Evolutionary conservation across 306 rosid species (phyloP).

Genomic region (Chamaecrista fasciculata): DNA sequence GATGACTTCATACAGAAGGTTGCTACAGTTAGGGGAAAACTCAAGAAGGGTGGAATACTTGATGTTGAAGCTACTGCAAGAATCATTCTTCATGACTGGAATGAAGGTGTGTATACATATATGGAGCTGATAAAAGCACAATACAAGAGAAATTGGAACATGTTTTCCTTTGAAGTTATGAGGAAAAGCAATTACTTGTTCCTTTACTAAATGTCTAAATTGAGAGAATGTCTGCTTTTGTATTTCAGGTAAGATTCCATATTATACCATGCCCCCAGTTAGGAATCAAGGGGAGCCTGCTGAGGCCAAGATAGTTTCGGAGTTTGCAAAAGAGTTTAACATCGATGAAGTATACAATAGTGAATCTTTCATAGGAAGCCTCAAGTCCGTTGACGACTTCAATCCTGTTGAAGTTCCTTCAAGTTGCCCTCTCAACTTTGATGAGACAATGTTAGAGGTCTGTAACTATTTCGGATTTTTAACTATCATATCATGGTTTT

Average conservation of each 20-base stretch:
- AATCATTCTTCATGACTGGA: slow-evolving; percentile 95
- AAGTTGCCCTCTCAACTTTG: slow-evolving; percentile 56
- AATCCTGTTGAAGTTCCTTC: slow-evolving; percentile 89
- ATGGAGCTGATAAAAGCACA: not conserved
- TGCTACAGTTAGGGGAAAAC: slow-evolving; percentile 88
- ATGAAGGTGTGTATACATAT: slow-evolving; percentile 72
- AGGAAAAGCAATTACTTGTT: not conserved
- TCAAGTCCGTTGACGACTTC: slow-evolving; percentile 68
- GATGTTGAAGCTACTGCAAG: slow-evolving; percentile 82
- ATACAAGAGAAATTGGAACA: not conserved
- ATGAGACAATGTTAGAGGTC: slow-evolving; percentile 65
- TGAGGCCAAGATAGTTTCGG: slow-evolving; percentile 66
- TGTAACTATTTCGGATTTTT: slow-evolving; percentile 13
- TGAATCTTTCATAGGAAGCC: slow-evolving; percentile 89
- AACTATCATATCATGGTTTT: not conserved
- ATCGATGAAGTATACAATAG: slow-evolving; percentile 70
- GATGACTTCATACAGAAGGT: slow-evolving; percentile 86
- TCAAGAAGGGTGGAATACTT: slow-evolving; percentile 83
- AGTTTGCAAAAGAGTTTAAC: slow-evolving; percentile 73
- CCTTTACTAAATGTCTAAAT: not conserved
- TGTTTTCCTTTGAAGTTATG: slow-evolving; percentile 20
- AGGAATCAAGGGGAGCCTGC: slow-evolving; percentile 70
- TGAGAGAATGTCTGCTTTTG: not conserved
- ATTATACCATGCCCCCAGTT: slow-evolving; percentile 82
- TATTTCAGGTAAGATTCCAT: slow-evolving; percentile 86